phyloP scores from a whole-genome alignment of 768 basidiomycete genomes.

The Lactifluus echinatus region DNA sequence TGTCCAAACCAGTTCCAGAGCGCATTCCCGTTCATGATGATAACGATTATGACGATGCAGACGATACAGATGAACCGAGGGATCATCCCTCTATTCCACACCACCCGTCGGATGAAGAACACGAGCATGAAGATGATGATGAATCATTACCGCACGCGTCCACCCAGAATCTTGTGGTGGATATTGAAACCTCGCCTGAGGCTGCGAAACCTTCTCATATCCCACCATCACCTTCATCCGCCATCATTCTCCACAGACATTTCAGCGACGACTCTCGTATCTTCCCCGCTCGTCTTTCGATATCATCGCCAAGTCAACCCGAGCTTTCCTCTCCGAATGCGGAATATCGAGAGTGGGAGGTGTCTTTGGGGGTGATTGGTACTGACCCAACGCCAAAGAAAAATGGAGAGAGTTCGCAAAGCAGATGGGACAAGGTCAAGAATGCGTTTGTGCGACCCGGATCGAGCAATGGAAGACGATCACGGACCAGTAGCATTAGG shows the following conservation, averaged over 20 bases:
- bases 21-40: conserved; percentile 56
- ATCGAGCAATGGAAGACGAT: conserved; percentile 63
- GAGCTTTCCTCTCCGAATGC: conserved; percentile 48
- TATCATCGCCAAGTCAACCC: conserved; percentile 50
- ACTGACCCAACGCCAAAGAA: conserved; percentile 41
- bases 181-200: conserved; percentile 53
- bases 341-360: conserved; percentile 26
- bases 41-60: conserved; percentile 45
- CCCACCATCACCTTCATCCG: conserved; percentile 43
- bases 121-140: conserved; percentile 43
- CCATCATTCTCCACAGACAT: conserved; percentile 34
- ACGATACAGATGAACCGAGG: conserved; percentile 34
- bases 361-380: conserved; percentile 21
- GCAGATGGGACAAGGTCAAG: conserved; percentile 68
- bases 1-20: conserved; percentile 40
- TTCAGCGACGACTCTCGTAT: conserved; percentile 45
- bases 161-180: conserved; percentile 51
- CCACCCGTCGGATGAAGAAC: conserved; percentile 31
- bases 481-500: conserved; percentile 68
- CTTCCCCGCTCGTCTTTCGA: conserved; percentile 53
- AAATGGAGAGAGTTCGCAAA: conserved; percentile 44
- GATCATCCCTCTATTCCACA: conserved; percentile 19
- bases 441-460: conserved; percentile 55
- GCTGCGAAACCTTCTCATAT: conserved; percentile 32
- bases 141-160: conserved; percentile 44